These are phyloP conservation scores for Fraxinus paxiana DNA, from an alignment of 305 asterid species.

Conservation along the genomic window DNA sequence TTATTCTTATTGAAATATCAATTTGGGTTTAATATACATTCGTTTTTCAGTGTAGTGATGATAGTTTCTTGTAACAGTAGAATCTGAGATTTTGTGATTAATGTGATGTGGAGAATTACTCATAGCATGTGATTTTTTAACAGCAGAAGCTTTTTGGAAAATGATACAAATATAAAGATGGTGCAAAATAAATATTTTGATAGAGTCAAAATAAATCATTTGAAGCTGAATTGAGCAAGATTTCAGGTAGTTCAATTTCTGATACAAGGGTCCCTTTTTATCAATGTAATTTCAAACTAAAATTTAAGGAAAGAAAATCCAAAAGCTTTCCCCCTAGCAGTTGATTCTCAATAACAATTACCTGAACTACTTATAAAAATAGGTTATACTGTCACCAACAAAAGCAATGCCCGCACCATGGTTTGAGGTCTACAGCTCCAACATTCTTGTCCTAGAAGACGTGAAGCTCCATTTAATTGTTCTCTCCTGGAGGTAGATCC, in stretches of 20 bases:
- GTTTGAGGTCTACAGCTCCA: background rate
- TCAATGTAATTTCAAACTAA: background rate
- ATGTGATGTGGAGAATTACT: background rate
- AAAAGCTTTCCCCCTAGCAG: background rate
- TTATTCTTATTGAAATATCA: slow-evolving; percentile 20
- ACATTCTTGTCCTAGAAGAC: background rate
- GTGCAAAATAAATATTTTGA: no score
- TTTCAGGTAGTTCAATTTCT: background rate
- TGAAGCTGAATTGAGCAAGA: background rate
- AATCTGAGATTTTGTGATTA: background rate
- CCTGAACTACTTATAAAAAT: background rate
- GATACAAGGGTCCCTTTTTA: background rate
- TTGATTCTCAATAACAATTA: background rate
- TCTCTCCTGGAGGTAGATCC: slow-evolving; percentile 91
- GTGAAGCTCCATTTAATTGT: slow-evolving; percentile 33
- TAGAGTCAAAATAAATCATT: no score
- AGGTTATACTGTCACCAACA: background rate
- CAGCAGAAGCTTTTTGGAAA: background rate
- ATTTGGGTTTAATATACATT: background rate
- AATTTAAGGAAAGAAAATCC: background rate
- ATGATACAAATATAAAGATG: no score
- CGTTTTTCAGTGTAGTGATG: background rate
- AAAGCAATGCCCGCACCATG: background rate
- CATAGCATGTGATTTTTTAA: background rate
- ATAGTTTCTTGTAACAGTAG: background rate